Evolutionary conservation across 768 basidiomycete genomes (phyloP).

Genomic region (Naganishia friedmannii): DNA sequence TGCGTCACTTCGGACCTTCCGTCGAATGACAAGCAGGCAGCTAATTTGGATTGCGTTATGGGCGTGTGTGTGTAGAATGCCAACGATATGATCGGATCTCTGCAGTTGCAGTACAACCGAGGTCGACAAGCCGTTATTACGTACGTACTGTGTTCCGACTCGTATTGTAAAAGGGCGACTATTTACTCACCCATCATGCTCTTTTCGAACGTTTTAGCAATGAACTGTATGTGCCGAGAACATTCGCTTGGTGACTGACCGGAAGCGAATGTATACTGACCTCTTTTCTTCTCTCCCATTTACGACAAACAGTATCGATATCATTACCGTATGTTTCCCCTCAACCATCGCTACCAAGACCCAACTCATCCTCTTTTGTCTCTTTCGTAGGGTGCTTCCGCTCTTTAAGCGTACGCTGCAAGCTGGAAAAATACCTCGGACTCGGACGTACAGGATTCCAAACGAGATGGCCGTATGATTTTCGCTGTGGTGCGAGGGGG

Average conservation of each 20-base stretch:
- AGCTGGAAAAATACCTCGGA: slow-evolving; percentile 14
- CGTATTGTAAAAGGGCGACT: too few species aligned
- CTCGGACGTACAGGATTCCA: neutral
- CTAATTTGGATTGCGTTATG: neutral
- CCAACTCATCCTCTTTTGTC: neutral
- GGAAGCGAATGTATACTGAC: neutral
- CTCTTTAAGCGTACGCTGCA: slow-evolving; percentile 24
- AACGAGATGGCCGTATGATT: neutral
- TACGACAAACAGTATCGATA: slow-evolving; percentile 39
- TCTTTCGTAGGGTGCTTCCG: slow-evolving; percentile 26
- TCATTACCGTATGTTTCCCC: slow-evolving; percentile 25
- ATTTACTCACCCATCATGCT: neutral
- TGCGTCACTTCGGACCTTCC: slow-evolving; percentile 30
- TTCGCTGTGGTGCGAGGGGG: neutral
- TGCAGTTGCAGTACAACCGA: slow-evolving; percentile 96
- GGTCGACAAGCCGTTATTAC: slow-evolving; percentile 97
- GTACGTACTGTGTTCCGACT: slow-evolving; percentile 28
- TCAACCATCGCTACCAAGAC: neutral
- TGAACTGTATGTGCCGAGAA: slow-evolving; percentile 36
- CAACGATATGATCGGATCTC: slow-evolving; percentile 77
- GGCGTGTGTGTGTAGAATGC: slow-evolving; percentile 54
- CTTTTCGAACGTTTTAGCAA: slow-evolving; percentile 28
- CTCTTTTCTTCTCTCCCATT: neutral
- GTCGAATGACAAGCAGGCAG: neutral
- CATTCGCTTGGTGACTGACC: neutral